Conservation (phyloP, 257 asterid species). For the Solanum piurae region DNA sequence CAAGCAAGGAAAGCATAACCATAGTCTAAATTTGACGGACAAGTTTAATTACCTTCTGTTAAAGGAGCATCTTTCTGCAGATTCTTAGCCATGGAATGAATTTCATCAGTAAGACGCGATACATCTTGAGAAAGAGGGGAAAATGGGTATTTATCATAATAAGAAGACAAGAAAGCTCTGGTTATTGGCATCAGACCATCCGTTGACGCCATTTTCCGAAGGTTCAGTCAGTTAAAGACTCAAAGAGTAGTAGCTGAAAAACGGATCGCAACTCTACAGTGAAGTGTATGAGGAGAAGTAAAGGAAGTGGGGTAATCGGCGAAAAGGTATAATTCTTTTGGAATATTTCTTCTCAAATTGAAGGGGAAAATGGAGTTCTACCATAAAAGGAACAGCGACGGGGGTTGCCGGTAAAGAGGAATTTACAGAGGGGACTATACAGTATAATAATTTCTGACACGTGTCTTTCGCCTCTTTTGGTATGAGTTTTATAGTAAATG, state of each 20-base stretch:
- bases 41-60: constrained; percentile 37
- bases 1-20: neutral
- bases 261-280: neutral
- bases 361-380: neutral
- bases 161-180: constrained; percentile 67
- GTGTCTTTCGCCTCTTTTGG: neutral
- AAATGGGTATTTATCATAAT: constrained; percentile 72
- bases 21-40: neutral
- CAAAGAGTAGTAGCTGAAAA: neutral
- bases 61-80: constrained; percentile 45
- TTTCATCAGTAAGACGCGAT: constrained; percentile 55
- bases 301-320: neutral
- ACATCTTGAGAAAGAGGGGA: constrained; percentile 59
- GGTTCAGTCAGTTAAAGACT: neutral
- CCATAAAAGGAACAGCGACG: neutral
- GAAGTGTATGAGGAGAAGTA: neutral
- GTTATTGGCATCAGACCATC: constrained; percentile 94
- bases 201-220: constrained; percentile 47
- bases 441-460: neutral
- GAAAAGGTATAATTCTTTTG: neutral
- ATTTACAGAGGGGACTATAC: neutral
- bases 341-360: neutral
- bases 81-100: constrained; percentile 49
- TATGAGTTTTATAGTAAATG: neutral
- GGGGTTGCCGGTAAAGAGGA: neutral